Evolutionary conservation across 1,284 basidiomycete genomes (phyloP).

Genomic region (Schizopora paradoxa): DNA sequence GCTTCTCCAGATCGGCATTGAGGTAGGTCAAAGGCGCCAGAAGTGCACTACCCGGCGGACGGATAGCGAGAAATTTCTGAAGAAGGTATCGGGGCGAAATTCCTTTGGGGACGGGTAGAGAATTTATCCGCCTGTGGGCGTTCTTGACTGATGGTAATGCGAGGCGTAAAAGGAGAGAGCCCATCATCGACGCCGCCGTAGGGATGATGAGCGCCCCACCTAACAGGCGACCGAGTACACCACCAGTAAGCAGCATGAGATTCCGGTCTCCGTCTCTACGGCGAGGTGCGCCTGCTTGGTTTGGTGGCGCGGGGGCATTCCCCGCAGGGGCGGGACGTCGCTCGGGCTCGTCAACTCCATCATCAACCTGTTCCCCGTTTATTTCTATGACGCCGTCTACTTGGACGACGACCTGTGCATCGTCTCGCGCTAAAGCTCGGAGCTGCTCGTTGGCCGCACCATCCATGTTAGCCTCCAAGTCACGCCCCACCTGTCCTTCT

Average conservation of each 20-base stretch:
- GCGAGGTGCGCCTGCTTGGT: too few relatives aligned
- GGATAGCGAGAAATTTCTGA: constrained; percentile 50
- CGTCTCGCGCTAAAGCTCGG: too few relatives aligned
- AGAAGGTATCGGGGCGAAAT: constrained; percentile 29
- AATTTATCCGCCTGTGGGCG: constrained; percentile 8
- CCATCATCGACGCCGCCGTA: constrained; percentile 58
- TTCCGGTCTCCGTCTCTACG: constrained; percentile 22
- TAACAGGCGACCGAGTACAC: constrained; percentile 56
- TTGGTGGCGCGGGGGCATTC: constrained; percentile 47
- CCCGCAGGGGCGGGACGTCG: constrained; percentile 20
- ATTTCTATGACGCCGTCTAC: constrained; percentile 9
- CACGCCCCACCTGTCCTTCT: too few relatives aligned
- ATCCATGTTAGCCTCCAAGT: too few relatives aligned
- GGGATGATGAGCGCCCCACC: constrained; percentile 65
- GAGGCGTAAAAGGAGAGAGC: constrained; percentile 48
- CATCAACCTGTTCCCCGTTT: constrained; percentile 17
- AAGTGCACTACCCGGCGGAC: constrained; percentile 28
- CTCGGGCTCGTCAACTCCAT: constrained; percentile 21
- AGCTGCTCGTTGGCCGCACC: too few relatives aligned
- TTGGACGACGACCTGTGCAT: too few relatives aligned
- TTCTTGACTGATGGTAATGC: constrained; percentile 6
- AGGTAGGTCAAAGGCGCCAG: constrained; percentile 22
- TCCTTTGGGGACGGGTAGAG: neutral
- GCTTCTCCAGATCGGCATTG: constrained; percentile 21
- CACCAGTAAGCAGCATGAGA: constrained; percentile 49